Percentiles rank a stretch among this genome's conserved stretches.
phyloP scores from a whole-genome alignment of 805 yeast species.

The Jamesozyma gamospora region DNA sequence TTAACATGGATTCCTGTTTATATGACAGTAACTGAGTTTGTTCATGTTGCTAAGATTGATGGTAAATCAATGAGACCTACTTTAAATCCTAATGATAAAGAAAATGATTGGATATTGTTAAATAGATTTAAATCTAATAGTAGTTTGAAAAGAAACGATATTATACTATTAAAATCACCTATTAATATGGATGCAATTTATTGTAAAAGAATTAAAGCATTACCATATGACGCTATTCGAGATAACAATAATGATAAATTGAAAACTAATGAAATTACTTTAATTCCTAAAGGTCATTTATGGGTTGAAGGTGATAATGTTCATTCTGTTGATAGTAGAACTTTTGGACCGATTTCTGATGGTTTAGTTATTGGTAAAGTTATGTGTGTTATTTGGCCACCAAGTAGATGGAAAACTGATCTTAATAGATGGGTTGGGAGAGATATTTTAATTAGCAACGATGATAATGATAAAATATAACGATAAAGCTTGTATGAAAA shows the following conservation, averaged over 20 bases:
- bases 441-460: slow-evolving; percentile 10
- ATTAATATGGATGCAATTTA: slow-evolving; percentile 64
- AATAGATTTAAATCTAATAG: not conserved
- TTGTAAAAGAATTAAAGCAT: slow-evolving; percentile 70
- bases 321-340: slow-evolving; percentile 77
- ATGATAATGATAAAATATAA: too few species aligned
- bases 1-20: slow-evolving; percentile 75
- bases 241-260: not conserved
- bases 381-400: slow-evolving; percentile 60
- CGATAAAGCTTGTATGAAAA: not conserved
- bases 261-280: slow-evolving; percentile 25
- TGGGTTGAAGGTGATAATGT: slow-evolving; percentile 95
- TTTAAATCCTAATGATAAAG: slow-evolving; percentile 55
- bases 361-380: slow-evolving; percentile 78
- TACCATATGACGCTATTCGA: slow-evolving; percentile 49
- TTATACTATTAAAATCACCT: slow-evolving; percentile 71
- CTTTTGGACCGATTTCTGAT: slow-evolving; percentile 78
- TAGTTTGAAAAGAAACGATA: slow-evolving; percentile 46
- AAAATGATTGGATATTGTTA: slow-evolving; percentile 53
- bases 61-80: slow-evolving; percentile 89
- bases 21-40: slow-evolving; percentile 57
- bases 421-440: slow-evolving; percentile 18
- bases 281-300: slow-evolving; percentile 68
- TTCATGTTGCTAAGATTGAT: slow-evolving; percentile 59
- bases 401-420: slow-evolving; percentile 38